Conservation (phyloP, 345 rosid species). For the Gossypium arboreum region DNA sequence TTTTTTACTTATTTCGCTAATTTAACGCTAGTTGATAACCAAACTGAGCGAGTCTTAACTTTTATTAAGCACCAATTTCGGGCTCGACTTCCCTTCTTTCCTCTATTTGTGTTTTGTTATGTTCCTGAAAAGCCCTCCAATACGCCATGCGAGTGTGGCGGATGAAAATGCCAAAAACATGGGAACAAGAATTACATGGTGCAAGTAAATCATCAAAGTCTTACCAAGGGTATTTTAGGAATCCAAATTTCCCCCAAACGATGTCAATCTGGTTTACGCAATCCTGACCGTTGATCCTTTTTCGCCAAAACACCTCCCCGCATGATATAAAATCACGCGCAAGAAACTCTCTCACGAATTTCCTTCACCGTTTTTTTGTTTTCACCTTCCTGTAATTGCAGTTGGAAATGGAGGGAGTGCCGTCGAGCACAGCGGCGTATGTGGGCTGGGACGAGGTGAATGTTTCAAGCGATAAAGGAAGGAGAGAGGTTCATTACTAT, state of each 20-base stretch:
- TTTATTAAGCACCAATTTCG: constrained; percentile 29
- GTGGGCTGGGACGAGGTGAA: constrained; percentile 69
- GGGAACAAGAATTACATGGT: no score
- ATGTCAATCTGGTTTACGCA: constrained; percentile 27
- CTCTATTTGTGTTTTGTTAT: constrained; percentile 40
- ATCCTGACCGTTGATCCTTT: constrained; percentile 54
- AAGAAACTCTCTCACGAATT: neutral
- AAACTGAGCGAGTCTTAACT: neutral
- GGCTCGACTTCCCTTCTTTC: constrained; percentile 22
- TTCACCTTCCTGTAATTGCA: neutral
- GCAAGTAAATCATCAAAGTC: neutral
- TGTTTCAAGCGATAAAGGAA: constrained; percentile 45
- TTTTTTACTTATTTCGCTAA: no score
- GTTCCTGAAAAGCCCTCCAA: neutral
- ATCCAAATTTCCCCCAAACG: constrained; percentile 11
- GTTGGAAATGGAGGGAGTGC: constrained; percentile 17
- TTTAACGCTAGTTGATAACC: no score
- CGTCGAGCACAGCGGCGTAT: constrained; percentile 33
- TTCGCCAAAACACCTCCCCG: constrained; percentile 14
- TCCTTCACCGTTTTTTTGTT: neutral
- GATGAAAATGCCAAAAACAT: neutral
- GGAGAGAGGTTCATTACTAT: constrained; percentile 58
- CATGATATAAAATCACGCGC: no score
- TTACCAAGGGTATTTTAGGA: constrained; percentile 23
- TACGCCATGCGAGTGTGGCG: constrained; percentile 17